Evolutionary conservation across 371 early-diverging fungal genomes (phyloP).

Genomic region (Mucor velutinosus): DNA sequence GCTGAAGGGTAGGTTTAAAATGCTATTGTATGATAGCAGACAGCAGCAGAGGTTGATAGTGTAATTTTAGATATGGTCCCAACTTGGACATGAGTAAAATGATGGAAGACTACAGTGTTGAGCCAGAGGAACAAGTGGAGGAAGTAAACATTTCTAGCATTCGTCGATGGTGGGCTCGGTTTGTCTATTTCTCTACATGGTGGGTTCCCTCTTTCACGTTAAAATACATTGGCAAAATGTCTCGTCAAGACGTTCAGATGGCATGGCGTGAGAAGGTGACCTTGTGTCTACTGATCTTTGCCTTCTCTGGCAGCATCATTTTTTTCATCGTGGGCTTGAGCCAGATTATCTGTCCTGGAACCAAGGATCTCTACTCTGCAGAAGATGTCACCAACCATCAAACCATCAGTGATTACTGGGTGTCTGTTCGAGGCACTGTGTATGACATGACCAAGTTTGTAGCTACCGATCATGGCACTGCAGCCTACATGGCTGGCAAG

Average conservation of each 20-base stretch:
- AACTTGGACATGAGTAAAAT: conserved; percentile 52
- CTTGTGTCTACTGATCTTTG: conserved; percentile 72
- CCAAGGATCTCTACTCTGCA: conserved; percentile 46
- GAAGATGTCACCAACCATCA: conserved; percentile 54
- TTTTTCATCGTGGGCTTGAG: conserved; percentile 65
- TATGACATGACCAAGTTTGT: conserved; percentile 77
- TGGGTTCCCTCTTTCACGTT: conserved; percentile 72
- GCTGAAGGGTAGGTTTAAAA: conserved; percentile 26
- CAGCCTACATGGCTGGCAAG: conserved; percentile 42
- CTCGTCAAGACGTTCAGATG: conserved; percentile 85
- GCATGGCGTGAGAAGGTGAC: conserved; percentile 94
- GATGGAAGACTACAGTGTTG: conserved; percentile 41
- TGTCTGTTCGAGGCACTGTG: conserved; percentile 74
- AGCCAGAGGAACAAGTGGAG: conserved; percentile 42
- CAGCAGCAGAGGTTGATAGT: background rate
- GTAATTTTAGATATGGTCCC: conserved; percentile 39
- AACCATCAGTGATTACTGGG: conserved; percentile 52
- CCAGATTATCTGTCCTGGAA: conserved; percentile 58
- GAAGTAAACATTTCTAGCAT: conserved; percentile 59
- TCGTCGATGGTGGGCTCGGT: conserved; percentile 72
- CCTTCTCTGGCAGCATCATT: conserved; percentile 51
- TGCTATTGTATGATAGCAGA: background rate
- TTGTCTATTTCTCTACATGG: conserved; percentile 74
- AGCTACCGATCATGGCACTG: conserved; percentile 57
- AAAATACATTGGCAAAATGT: conserved; percentile 72